Base-by-base conservation (phyloP, 257 asterid species). In the Capsicum baccatum region DNA sequence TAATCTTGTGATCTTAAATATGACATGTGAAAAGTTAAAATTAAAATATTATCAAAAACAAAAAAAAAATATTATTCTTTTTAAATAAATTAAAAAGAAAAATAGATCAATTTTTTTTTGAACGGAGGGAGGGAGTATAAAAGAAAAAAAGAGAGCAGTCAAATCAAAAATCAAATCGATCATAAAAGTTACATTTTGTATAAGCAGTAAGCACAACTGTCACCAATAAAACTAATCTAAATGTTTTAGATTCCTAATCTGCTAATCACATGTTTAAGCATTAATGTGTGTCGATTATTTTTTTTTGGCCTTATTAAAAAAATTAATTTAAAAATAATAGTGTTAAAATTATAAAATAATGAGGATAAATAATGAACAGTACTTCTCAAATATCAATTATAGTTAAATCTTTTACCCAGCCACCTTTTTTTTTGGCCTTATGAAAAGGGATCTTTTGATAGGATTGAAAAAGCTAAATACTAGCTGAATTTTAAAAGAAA, bases 181-280 rank as follows among this genome's bases (percentile, higher is more conserved):
- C 60, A 56, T 56, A 14, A 56, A 56, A 14, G n/a, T 56, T 56
- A 56, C 60, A 56, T 56, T 56, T 56, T 56, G 60, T 14, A 56
- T 39, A 39, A 4, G 3, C 60, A 14, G 52, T 14, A 37, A 14
- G 76, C 76, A 68, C 76, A 37, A 14, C 52, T 6, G n/a, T 11
- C 59, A 48, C 80, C 48, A 73, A 47, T 52, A 68, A 68, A 21
- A 68, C 78, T 68, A 68, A 37, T 37, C 54, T 15, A 68, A 37
- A 15, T 68, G 37, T 37, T 14, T 68, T 68, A 48, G 39, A 74
- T 74, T 74, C 80, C 60, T 19, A 48, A 50, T 74, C 44, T 74
- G 60, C 60, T 19, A 48, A 50, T 74, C 44, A 74, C 80, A 74
- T 74, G 80, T 6, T 50, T 74, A 74, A 74, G 12, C 62, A 50